phyloP scores from a whole-genome alignment of 176 grass and related monocot genomes.

The Coix lacrymajobi region DNA sequence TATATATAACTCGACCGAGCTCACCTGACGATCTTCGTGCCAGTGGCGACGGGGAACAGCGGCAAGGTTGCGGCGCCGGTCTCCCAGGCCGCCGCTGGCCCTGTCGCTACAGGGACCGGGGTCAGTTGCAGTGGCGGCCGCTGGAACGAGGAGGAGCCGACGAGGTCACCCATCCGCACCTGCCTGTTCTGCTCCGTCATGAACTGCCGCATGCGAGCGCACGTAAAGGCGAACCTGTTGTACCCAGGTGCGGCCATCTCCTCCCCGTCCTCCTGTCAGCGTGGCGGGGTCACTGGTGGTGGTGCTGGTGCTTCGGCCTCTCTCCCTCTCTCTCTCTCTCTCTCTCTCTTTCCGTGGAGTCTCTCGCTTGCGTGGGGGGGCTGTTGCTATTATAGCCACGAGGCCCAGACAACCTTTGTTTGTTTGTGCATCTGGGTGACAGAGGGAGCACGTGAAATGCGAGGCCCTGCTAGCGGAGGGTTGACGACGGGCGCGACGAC shows the following conservation, averaged over 20 bases:
- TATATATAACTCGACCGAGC: not conserved
- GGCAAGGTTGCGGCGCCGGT: not conserved
- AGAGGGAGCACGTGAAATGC: not conserved
- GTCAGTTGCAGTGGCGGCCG: not conserved
- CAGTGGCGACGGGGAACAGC: not conserved
- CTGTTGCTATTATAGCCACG: not conserved
- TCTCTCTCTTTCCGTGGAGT: not conserved
- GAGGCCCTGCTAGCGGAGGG: not conserved
- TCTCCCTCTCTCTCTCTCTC: not conserved
- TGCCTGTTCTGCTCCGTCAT: slow-evolving; percentile 11
- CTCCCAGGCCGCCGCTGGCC: not conserved
- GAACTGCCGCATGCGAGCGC: not conserved
- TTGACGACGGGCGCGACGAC: not conserved
- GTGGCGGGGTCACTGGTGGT: not conserved
- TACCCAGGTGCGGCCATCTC: not conserved
- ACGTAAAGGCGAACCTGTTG: not conserved
- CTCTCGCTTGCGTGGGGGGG: too few species aligned
- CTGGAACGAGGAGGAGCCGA: not conserved
- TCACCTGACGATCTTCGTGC: not conserved
- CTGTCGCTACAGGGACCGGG: not conserved
- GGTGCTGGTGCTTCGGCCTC: not conserved
- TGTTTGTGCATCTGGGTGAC: not conserved
- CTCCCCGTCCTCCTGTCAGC: not conserved
- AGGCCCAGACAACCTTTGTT: not conserved
- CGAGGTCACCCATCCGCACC: not conserved